Evolutionary conservation across 2,329 filamentous ascomycete genomes (phyloP).

Genomic region (Colletotrichum noveboracense): DNA sequence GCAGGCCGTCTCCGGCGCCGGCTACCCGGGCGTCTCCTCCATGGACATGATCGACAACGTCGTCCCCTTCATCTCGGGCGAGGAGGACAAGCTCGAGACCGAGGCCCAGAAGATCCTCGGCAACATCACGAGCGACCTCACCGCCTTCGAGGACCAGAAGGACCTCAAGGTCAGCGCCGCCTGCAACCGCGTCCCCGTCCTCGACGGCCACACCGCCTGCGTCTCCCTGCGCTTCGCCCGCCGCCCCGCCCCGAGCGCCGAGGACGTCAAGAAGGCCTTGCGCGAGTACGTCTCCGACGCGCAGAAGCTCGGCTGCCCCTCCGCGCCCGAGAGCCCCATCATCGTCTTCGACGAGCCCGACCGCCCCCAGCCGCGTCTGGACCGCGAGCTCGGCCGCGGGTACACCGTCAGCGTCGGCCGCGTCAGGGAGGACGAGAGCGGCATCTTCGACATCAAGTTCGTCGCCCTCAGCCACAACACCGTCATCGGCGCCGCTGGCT

Average conservation of each 20-base stretch:
- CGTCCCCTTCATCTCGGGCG: constrained; percentile 89
- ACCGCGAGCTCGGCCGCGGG: constrained; percentile 82
- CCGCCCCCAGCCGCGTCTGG: constrained; percentile 88
- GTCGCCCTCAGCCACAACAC: constrained; percentile 88
- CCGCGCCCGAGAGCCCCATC: constrained; percentile 82
- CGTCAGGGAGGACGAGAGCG: constrained; percentile 83
- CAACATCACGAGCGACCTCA: constrained; percentile 70
- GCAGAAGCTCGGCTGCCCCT: constrained; percentile 83
- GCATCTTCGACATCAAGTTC: constrained; percentile 94
- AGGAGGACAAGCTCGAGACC: constrained; percentile 95
- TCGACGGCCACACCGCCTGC: constrained; percentile 95
- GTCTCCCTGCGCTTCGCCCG: constrained; percentile 84
- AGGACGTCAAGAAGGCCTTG: constrained; percentile 80
- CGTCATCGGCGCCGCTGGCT: constrained; percentile 94
- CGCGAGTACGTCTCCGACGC: constrained; percentile 83
- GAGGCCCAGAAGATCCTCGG: constrained; percentile 97
- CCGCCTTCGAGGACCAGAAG: constrained; percentile 77
- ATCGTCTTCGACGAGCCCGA: constrained; percentile 89
- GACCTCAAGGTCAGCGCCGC: constrained; percentile 81
- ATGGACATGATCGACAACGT: constrained; percentile 99
- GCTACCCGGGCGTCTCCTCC: constrained; percentile 86
- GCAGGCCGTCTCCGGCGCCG: constrained; percentile 93
- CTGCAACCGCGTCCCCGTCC: constrained; percentile 93
- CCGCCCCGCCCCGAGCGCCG: constrained; percentile 74
- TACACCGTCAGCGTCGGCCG: constrained; percentile 93